Conservation (phyloP, 2,329 filamentous ascomycete species). For the Oidium heveae region DNA sequence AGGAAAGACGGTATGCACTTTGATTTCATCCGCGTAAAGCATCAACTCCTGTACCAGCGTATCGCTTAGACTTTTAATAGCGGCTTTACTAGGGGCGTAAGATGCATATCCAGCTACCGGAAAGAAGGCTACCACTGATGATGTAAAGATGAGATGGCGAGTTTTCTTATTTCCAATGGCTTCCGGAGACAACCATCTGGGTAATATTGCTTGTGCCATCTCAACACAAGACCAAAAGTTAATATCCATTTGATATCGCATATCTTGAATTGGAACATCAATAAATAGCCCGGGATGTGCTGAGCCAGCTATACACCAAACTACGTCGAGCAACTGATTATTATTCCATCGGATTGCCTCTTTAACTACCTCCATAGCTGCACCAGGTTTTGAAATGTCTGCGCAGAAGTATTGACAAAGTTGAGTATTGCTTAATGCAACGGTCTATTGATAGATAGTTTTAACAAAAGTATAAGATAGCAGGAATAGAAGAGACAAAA, state of each 20-base stretch:
- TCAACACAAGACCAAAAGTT: slow-evolving; percentile 78
- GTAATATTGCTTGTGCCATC: slow-evolving; percentile 57
- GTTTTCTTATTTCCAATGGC: slow-evolving; percentile 22
- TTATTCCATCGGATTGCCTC: slow-evolving; percentile 62
- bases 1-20: slow-evolving; percentile 61
- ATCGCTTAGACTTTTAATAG: slow-evolving; percentile 62
- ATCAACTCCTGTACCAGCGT: slow-evolving; percentile 61
- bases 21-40: slow-evolving; percentile 63
- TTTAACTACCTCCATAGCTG: slow-evolving; percentile 42
- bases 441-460: slow-evolving; percentile 21
- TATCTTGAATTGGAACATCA: slow-evolving; percentile 39
- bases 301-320: slow-evolving; percentile 73
- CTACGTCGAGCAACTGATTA: slow-evolving; percentile 47
- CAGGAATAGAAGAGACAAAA: slow-evolving; percentile 1
- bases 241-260: slow-evolving; percentile 66
- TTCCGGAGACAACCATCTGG: slow-evolving; percentile 39
- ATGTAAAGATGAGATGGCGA: slow-evolving; percentile 72
- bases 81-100: slow-evolving; percentile 68
- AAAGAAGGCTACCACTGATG: slow-evolving; percentile 49
- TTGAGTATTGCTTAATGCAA: slow-evolving; percentile 42
- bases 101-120: slow-evolving; percentile 59
- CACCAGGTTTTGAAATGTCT: slow-evolving; percentile 47
- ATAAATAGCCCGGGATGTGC: slow-evolving; percentile 53
- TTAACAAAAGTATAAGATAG: background rate
- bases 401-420: slow-evolving; percentile 65